Evolutionary conservation across 352 stramenopile genomes (phyloP), one percentile per base, ranked within the genome.

Genomic region (Globisporangium cederbergense): DNA sequence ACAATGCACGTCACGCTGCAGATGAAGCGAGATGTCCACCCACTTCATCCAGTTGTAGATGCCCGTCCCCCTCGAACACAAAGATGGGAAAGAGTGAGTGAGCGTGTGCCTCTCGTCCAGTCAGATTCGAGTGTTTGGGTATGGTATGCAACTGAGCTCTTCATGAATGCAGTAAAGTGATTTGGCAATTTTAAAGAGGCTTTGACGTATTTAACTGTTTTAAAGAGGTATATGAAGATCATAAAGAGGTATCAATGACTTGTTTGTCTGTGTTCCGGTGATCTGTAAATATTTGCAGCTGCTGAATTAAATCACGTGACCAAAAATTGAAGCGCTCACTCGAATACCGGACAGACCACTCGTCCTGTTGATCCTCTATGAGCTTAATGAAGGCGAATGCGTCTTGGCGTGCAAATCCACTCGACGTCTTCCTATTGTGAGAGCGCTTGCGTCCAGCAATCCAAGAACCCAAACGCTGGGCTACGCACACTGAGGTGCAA

Each of bases 31-130:
- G 38, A 43, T 43, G 38, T 18, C 38, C 38, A 43, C 38, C 9
- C 38, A 43, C 4, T 43, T 43, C 38, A 43, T 43, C 16, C 13
- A 55, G 11, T 22, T 16, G 13, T 4, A 32, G 32, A 6, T 14
- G 47, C 4, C 11, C 47, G 28, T 18, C 46, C 47, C 10, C 22
- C 20, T n/a, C 20, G n/a, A 9, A 50, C 43, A 50, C 20, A 53
- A 53, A 6, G 10, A 52, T 30, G 20, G 46, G 22, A 25, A 25
- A 25, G 22, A 25, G 22, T 25, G 46, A 32, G 22, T 14, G 18
- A 20, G 32, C 52, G 32, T n/a, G 52, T 58, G 52, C 32, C 52
- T 58, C 52, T 58, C 32, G 32, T 58, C 52, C 52, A 58, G 52
- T 58, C 14, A 58, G 52, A 45, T 46, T 58, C 52, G 52, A 58